Percentiles rank a stretch among this genome's conserved stretches.
Conservation (phyloP, 1,284 basidiomycete genomes). For the Trichosporon ovoides region DNA sequence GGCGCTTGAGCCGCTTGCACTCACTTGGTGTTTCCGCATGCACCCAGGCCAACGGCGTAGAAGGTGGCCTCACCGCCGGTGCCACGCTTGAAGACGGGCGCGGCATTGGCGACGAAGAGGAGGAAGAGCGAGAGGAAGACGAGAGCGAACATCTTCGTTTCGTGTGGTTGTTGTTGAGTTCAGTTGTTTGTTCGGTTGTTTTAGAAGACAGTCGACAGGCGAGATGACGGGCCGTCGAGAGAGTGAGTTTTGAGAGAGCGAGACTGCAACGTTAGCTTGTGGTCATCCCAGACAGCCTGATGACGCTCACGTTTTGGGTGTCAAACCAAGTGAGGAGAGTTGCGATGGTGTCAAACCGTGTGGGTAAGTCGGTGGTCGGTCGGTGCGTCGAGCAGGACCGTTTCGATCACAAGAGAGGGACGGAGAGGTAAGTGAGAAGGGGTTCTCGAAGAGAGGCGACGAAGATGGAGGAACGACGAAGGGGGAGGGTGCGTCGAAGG, state of each 20-base stretch:
- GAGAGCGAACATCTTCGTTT: slow-evolving; percentile 1
- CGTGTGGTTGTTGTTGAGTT: no score
- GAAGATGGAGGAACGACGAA: background rate
- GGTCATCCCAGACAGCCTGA: background rate
- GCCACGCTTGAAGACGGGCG: slow-evolving; percentile 12
- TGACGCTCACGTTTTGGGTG: background rate
- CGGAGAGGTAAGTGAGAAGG: background rate
- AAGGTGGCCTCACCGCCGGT: slow-evolving; percentile 23
- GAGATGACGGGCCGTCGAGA: background rate
- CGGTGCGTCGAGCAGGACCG: background rate
- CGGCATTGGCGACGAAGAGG: background rate
- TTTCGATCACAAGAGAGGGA: background rate
- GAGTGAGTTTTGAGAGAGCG: background rate
- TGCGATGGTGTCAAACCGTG: background rate
- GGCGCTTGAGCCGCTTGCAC: no score
- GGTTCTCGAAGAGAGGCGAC: background rate
- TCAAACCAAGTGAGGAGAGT: background rate
- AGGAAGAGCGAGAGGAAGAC: slow-evolving; percentile 7
- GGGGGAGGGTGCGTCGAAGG: background rate
- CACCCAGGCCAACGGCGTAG: slow-evolving; percentile 26
- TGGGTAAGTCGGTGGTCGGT: background rate
- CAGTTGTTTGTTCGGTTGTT: background rate
- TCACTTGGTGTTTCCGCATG: slow-evolving; percentile 23
- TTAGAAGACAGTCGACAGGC: background rate
- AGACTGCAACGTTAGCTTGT: background rate